phyloP scores from a whole-genome alignment of 257 asterid species.

The Solanum neorickii region DNA sequence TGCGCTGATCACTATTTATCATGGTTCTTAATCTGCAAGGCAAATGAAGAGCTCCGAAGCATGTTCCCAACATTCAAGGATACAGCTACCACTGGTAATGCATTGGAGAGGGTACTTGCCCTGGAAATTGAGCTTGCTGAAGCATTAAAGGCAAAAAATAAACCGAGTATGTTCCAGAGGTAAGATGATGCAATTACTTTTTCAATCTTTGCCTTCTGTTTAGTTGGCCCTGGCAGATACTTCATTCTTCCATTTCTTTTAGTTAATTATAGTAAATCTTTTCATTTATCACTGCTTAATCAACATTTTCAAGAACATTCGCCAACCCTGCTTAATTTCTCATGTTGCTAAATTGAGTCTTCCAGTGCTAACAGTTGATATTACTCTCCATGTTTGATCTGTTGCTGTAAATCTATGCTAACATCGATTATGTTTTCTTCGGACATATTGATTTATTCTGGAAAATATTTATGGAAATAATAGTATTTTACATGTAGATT shows the following conservation, averaged over 20 bases:
- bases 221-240: not conserved
- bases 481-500: not conserved
- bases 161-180: conserved; percentile 62
- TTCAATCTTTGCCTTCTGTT: not conserved
- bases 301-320: not conserved
- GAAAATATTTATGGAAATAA: not conserved
- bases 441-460: not conserved
- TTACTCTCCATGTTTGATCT: not conserved
- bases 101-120: conserved; percentile 82
- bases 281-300: not conserved
- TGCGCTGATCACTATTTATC: conserved; percentile 8
- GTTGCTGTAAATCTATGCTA: not conserved
- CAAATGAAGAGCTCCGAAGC: conserved; percentile 73
- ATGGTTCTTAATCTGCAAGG: conserved; percentile 25
- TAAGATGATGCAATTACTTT: conserved; percentile 7
- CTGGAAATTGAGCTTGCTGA: conserved; percentile 93
- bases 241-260: not conserved
- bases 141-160: conserved; percentile 59
- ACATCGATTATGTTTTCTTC: not conserved
- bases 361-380: not conserved
- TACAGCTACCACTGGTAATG: conserved; percentile 53
- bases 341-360: not conserved
- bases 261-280: not conserved
- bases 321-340: not conserved
- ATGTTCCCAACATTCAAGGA: conserved; percentile 66